Evolutionary conservation across 1,139 yeast species (phyloP).

Genomic region (Candida pseudoviswanathii): DNA sequence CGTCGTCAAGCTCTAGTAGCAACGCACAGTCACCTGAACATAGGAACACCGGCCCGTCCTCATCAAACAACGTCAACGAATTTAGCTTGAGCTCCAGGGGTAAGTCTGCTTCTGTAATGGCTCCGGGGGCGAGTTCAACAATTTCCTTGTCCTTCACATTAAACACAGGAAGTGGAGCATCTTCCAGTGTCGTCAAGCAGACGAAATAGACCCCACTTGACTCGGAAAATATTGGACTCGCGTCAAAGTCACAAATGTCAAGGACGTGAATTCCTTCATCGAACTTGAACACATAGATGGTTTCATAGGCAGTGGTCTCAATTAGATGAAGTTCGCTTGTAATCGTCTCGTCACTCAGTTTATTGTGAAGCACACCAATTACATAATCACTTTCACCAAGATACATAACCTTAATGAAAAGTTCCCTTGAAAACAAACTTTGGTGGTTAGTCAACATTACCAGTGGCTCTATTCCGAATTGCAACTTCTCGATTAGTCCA

Average conservation of each 20-base stretch:
- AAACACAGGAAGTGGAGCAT: conserved; percentile 7
- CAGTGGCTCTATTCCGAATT: not conserved
- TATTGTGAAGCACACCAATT: conserved; percentile 9
- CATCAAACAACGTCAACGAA: not conserved
- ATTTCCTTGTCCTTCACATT: conserved; percentile 3
- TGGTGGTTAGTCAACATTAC: conserved; percentile 1
- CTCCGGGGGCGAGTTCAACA: too few species aligned
- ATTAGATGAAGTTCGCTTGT: conserved; percentile 9
- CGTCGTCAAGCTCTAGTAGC: not conserved
- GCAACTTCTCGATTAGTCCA: conserved; percentile 4
- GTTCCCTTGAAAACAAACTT: conserved; percentile 8
- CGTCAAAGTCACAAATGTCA: conserved; percentile 9
- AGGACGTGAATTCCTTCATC: conserved; percentile 7
- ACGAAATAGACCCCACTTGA: conserved; percentile 1
- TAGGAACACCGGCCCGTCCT: conserved; percentile 1
- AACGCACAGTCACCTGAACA: conserved; percentile 1
- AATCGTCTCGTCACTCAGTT: not conserved
- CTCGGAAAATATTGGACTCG: not conserved
- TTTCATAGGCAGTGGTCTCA: conserved; percentile 3
- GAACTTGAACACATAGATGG: conserved; percentile 1
- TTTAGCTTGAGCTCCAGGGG: conserved; percentile 1
- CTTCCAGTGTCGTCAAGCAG: conserved; percentile 4
- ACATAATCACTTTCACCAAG: conserved; percentile 6
- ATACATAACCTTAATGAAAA: conserved; percentile 9
- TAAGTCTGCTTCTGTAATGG: not conserved